Evolutionary conservation across 2,329 filamentous ascomycete species (phyloP), one percentile per base, ranked within the genome.

Genomic region (Neocucurbitaria cava): DNA sequence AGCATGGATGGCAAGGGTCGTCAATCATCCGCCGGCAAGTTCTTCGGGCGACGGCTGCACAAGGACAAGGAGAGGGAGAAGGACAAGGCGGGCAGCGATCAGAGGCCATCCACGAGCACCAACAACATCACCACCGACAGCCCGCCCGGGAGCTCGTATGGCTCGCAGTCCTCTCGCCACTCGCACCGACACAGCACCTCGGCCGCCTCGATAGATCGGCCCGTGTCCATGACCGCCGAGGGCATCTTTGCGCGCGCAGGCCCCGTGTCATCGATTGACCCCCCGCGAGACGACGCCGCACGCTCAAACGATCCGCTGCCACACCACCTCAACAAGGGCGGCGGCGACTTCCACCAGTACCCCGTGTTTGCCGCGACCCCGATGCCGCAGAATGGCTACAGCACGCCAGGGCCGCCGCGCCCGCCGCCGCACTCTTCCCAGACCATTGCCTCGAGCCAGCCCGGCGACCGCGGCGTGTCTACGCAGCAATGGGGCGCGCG

Each of bases 271-370:
- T 89, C 91, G 24, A 93, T 97, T 61, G 91, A 93, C 28, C 96
- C 96, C 79, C 91, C 96, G 65, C 87, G 81, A 67, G 74, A 83
- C 46, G 74, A 84, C 49, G 89, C 90, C 73, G 84, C 83, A 44
- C 87, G 86, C 70, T 21, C 89, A 91, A 87, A 87, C 72, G 90
- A 95, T 51, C 89, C 89, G 53, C 82, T 90, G 54, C 91, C 92
- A 26, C 90, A 95, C 75, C 91, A 96, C 69, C 79, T 96, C 49
- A 93, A 92, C 75, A 93, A 92, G 77, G 83, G 82, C 62, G 86
- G 86, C 44, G 80, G 81, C 65, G 93, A 97, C 76, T 96, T 88
- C 72, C 92, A 96, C 78, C 94, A 96, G 71, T 96, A 97, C 74
- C 92, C 92, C 38, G 84, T 84, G 47, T 87, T 90, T 73, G 87